Evolutionary conservation across 179 eudicot species (phyloP).

Genomic region (Spergularia azorica): DNA sequence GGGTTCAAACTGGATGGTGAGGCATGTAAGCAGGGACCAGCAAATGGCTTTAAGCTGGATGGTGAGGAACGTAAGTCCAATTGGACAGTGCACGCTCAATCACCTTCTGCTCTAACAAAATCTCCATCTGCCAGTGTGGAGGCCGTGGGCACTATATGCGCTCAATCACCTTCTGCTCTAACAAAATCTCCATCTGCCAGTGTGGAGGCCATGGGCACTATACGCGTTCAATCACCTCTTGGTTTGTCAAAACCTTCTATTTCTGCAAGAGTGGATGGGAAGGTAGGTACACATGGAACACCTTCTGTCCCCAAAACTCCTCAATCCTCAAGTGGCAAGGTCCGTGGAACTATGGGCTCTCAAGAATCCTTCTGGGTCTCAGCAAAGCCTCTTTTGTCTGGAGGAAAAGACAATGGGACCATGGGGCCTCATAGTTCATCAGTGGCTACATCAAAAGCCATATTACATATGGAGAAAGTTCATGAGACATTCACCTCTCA

Average conservation of each 20-base stretch:
- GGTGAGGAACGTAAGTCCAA: conserved; percentile 25
- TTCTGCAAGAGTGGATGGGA: conserved; percentile 23
- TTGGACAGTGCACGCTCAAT: conserved; percentile 23
- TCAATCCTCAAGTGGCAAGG: background rate
- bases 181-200: background rate
- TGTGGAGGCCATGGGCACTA: background rate
- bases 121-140: background rate
- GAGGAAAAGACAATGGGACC: conserved; percentile 1
- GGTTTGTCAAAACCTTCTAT: conserved; percentile 19
- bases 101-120: background rate
- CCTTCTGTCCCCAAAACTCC: conserved; percentile 24
- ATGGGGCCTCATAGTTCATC: conserved; percentile 16
- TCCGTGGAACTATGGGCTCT: conserved; percentile 1
- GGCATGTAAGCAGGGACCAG: conserved; percentile 21
- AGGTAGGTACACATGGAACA: conserved; percentile 5
- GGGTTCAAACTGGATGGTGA: conserved; percentile 24
- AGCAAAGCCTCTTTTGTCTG: background rate
- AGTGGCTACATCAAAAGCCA: conserved; percentile 12
- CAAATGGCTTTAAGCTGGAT: conserved; percentile 21
- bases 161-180: background rate
- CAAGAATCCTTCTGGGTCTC: conserved; percentile 3
- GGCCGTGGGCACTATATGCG: background rate
- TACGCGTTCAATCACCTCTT: background rate
- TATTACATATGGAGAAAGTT: background rate
- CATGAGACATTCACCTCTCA: background rate